A percentile compares a stretch with the other conserved stretches of the same genome.
phyloP scores from a whole-genome alignment of 306 rosid genomes.

The Inga oerstediana region DNA sequence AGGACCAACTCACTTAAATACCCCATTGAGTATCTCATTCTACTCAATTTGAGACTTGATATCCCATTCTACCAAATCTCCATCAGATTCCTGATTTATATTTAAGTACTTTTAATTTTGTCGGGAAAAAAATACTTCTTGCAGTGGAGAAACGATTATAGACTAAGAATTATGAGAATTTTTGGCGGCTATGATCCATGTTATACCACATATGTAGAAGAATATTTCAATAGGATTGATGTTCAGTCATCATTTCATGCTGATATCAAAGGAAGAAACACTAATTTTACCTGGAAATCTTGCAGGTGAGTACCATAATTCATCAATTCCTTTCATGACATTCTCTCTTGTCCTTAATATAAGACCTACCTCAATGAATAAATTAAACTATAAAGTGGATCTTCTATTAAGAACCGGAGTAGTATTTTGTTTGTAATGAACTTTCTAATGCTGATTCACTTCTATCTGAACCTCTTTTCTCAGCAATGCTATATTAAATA shows the following conservation, averaged over 20 bases:
- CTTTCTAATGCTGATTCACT: conserved; percentile 10
- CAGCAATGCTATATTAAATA: conserved; percentile 40
- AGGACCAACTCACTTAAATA: too few species aligned
- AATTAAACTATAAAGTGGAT: too few species aligned
- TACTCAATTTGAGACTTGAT: too few species aligned
- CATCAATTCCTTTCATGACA: neutral
- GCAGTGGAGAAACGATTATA: conserved; percentile 39
- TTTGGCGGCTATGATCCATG: conserved; percentile 67
- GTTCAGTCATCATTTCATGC: conserved; percentile 55
- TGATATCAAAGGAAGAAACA: conserved; percentile 22
- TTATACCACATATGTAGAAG: conserved; percentile 44
- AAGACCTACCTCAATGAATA: too few species aligned
- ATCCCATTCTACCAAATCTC: too few species aligned
- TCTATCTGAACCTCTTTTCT: neutral
- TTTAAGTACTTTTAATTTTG: neutral
- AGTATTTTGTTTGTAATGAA: neutral
- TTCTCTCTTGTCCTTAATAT: too few species aligned
- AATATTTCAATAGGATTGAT: conserved; percentile 51
- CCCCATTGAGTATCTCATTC: too few species aligned
- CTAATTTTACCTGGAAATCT: conserved; percentile 38
- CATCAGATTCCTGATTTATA: neutral
- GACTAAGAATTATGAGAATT: conserved; percentile 37
- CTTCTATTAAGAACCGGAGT: too few species aligned
- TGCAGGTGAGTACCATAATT: conserved; percentile 51
- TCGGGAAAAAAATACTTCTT: conserved; percentile 5